Evolutionary conservation across 305 asterid genomes (phyloP).

Genomic region (Rubia balearica): DNA sequence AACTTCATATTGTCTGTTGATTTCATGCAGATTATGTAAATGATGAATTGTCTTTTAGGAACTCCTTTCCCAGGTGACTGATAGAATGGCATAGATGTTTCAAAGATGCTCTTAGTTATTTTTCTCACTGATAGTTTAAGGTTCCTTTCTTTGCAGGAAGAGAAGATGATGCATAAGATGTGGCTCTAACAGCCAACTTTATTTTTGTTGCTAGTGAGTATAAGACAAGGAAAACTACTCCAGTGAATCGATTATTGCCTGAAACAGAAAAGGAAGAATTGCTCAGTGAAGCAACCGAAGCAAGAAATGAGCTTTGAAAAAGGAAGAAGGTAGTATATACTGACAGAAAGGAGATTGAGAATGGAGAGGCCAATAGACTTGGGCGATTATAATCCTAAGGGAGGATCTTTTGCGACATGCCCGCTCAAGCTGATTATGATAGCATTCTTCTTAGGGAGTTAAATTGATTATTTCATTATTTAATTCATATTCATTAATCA

Average conservation of each 20-base stretch:
- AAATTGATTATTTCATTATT: too few species aligned
- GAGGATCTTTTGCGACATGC: slow-evolving; percentile 82
- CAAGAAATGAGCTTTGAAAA: slow-evolving; percentile 51
- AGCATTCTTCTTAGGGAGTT: slow-evolving; percentile 84
- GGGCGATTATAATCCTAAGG: slow-evolving; percentile 61
- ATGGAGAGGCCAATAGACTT: slow-evolving; percentile 44
- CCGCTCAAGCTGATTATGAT: slow-evolving; percentile 72
- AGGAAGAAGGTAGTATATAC: slow-evolving; percentile 30
- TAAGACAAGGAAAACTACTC: slow-evolving; percentile 74
- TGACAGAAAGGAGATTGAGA: slow-evolving; percentile 40
- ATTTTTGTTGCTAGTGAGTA: slow-evolving; percentile 89
- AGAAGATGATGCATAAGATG: slow-evolving; percentile 39
- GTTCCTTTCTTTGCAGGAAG: slow-evolving; percentile 30
- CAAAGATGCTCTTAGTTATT: background rate
- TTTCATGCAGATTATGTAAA: background rate
- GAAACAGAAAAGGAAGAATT: slow-evolving; percentile 57
- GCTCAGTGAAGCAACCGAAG: slow-evolving; percentile 68
- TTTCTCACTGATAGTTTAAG: background rate
- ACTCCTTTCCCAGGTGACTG: background rate
- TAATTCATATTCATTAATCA: slow-evolving; percentile 8
- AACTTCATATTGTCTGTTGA: background rate
- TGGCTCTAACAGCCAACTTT: slow-evolving; percentile 75
- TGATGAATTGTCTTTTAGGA: background rate
- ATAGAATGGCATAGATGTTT: background rate
- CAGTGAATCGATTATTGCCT: slow-evolving; percentile 58